Evolutionary conservation across 768 basidiomycete species (phyloP), one percentile per base, ranked within the genome.

Genomic region (Mrakia blollopis): DNA sequence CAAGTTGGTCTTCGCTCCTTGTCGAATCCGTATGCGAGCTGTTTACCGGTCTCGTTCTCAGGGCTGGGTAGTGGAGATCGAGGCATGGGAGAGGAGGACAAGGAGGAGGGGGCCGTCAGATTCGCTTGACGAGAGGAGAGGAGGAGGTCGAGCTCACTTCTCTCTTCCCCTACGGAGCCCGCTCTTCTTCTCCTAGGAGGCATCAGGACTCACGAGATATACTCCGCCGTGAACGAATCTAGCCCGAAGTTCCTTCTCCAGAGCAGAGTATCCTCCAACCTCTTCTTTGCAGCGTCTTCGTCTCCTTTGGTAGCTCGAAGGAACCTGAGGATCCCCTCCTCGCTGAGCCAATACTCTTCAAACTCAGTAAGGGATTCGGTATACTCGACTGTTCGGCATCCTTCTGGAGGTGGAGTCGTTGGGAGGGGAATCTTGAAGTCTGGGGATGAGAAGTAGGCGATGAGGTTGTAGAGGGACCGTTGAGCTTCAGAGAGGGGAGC

Each of bases 31-130:
- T 61, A 73, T 6, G 61, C 32, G 35, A 77, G 41, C 54, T 77
- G 76, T 28, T 77, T 77, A 21, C 76, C 76, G n/a, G 76, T 77
- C 62, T 77, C 72, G 14, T 72, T 41, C 72, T 77, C 76, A 16
- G 72, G 47, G 30, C 75, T 76, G 61, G 7, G 21, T 16, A 13
- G 10, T 14, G 32, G 2, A 37, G 7, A 41, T 57, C 25, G 8
- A n/a, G 30, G n/a, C 23, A 35, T 16, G 21, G n/a, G 35, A 65
- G 28, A 47, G 18, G 23, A 30, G 10, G 39, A 39, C 16, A 37
- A 9, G 54, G 13, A 18, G 0, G 47, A 57, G 67, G 6, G 68
- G 30, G 68, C 47, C 35, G 9, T 18, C 10, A n/a, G n/a, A n/a
- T n/a, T n/a, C n/a, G n/a, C n/a, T n/a, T n/a, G n/a, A n/a, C n/a